A percentile compares a stretch with the other conserved stretches of the same genome.
phyloP scores from a whole-genome alignment of 768 basidiomycete species.

The Pleurotus eryngii region DNA sequence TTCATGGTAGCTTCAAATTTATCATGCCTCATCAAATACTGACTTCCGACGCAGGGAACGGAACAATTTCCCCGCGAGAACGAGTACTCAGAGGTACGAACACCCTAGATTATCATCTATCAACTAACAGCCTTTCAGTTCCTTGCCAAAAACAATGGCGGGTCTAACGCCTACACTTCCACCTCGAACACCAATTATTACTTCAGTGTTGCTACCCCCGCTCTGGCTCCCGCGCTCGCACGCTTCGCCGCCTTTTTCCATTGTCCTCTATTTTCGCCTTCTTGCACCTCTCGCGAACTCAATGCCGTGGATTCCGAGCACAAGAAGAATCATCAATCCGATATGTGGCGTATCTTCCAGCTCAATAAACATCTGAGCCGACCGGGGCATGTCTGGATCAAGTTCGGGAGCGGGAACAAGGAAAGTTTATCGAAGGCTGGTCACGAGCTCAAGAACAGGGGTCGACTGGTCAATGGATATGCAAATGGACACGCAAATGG shows the following conservation, averaged over 20 bases:
- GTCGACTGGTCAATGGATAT: conserved; percentile 27
- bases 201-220: conserved; percentile 65
- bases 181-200: conserved; percentile 91
- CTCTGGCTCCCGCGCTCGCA: conserved; percentile 65
- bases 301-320: conserved; percentile 97
- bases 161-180: conserved; percentile 90
- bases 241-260: conserved; percentile 89
- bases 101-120: not conserved
- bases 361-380: conserved; percentile 84
- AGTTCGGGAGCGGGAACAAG: conserved; percentile 88
- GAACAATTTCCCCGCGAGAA: conserved; percentile 88
- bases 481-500: too few species aligned
- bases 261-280: conserved; percentile 83
- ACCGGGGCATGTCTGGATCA: conserved; percentile 79
- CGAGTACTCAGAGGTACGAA: conserved; percentile 80
- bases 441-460: conserved; percentile 49
- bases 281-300: conserved; percentile 84
- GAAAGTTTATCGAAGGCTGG: conserved; percentile 68
- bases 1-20: conserved; percentile 73
- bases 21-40: conserved; percentile 2
- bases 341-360: conserved; percentile 94
- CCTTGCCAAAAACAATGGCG: conserved; percentile 77
- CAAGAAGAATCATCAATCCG: conserved; percentile 91
- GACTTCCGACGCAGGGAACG: conserved; percentile 54
- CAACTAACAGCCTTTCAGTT: conserved; percentile 39